These are phyloP conservation scores for Tilletia indica DNA, from an alignment of 1,284 basidiomycete species.

Conservation along the genomic window DNA sequence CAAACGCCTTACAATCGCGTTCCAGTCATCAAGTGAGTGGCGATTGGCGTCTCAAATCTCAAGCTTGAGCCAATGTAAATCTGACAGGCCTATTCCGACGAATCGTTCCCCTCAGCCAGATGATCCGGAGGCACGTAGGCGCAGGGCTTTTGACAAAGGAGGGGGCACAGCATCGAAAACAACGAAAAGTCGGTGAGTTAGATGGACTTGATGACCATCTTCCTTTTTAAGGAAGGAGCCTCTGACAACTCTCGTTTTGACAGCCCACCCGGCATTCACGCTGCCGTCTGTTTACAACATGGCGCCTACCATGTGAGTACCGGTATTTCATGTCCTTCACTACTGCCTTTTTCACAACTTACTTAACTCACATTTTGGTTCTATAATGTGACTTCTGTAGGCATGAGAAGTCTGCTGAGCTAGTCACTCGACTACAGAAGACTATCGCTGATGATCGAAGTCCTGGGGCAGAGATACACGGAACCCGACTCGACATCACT, in stretches of 20 bases:
- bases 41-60: too few species aligned
- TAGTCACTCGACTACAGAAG: neutral
- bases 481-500: neutral
- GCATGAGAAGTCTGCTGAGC: neutral
- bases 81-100: too few species aligned
- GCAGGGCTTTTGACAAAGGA: neutral
- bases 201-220: too few species aligned
- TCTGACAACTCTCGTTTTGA: too few species aligned
- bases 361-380: neutral
- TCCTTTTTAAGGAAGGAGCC: too few species aligned
- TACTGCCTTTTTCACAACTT: neutral
- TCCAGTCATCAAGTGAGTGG: neutral
- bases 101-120: neutral
- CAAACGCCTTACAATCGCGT: slow-evolving; percentile 3
- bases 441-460: neutral
- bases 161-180: neutral
- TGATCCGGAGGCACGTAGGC: neutral
- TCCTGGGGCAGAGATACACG: neutral
- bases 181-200: slow-evolving; percentile 2
- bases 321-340: neutral
- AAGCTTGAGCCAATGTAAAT: too few species aligned
- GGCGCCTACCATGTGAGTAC: slow-evolving; percentile 7
- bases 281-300: neutral
- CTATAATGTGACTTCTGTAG: neutral
- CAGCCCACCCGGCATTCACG: neutral